phyloP scores from a whole-genome alignment of 1,139 yeast species.

The Saccharomyces uvarum region DNA sequence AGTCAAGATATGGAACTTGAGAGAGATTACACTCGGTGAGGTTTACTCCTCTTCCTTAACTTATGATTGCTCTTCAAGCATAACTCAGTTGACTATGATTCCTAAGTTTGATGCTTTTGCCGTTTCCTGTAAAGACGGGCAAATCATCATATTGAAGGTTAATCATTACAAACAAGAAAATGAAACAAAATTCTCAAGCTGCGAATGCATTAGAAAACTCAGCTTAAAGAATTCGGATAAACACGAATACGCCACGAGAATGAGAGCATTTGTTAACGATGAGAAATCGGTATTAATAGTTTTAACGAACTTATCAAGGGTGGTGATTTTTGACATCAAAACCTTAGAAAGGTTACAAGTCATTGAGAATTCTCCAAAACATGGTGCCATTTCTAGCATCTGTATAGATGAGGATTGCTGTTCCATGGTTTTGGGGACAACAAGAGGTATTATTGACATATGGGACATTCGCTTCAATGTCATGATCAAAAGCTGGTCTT shows the following conservation, averaged over 20 bases:
- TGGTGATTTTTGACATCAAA: constrained; percentile 54
- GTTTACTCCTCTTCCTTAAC: constrained; percentile 51
- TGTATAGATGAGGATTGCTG: constrained; percentile 45
- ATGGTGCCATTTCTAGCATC: constrained; percentile 60
- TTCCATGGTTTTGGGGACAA: constrained; percentile 73
- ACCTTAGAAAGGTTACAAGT: constrained; percentile 42
- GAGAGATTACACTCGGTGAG: constrained; percentile 56
- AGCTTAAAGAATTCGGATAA: constrained; percentile 37
- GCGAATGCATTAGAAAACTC: constrained; percentile 29
- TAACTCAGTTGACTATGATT: constrained; percentile 47
- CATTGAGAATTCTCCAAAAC: constrained; percentile 50
- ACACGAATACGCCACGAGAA: constrained; percentile 38
- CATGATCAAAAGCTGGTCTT: constrained; percentile 53
- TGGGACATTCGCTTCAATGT: constrained; percentile 77
- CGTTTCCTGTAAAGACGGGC: constrained; percentile 61
- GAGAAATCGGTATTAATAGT: constrained; percentile 37
- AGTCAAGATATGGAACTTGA: constrained; percentile 71
- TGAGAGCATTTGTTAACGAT: constrained; percentile 36
- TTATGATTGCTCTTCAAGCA: constrained; percentile 41
- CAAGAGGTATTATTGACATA: constrained; percentile 60
- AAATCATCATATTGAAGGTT: constrained; percentile 49
- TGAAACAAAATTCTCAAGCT: constrained; percentile 29
- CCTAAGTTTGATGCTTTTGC: constrained; percentile 59
- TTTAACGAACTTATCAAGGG: constrained; percentile 47
- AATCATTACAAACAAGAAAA: constrained; percentile 38